Evolutionary conservation across 345 rosid species (phyloP).

Genomic region (Noccaea caerulescens): DNA sequence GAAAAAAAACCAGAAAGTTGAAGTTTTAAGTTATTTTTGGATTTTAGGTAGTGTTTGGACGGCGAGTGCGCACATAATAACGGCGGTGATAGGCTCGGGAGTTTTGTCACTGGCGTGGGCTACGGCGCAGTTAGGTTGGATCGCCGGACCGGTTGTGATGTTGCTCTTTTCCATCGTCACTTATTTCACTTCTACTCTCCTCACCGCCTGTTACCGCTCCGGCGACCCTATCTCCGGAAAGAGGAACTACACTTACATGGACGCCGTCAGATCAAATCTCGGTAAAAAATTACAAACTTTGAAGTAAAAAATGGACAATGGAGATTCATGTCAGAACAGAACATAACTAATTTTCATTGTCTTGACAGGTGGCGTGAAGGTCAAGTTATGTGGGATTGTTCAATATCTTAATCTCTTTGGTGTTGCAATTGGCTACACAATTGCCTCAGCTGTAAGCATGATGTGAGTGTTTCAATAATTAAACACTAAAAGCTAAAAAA

Average conservation of each 20-base stretch:
- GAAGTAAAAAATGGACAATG: neutral
- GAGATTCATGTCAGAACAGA: neutral
- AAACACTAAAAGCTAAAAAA: conserved; percentile 10
- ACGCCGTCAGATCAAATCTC: conserved; percentile 50
- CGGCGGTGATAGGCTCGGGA: conserved; percentile 69
- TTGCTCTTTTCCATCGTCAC: conserved; percentile 52
- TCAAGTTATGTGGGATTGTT: conserved; percentile 47
- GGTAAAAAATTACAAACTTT: conserved; percentile 29
- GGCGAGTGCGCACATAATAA: conserved; percentile 62
- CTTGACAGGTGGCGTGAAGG: conserved; percentile 41
- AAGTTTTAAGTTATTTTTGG: neutral
- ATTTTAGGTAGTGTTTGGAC: conserved; percentile 46
- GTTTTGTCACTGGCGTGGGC: conserved; percentile 68
- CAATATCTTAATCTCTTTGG: conserved; percentile 52
- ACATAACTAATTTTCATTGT: conserved; percentile 8
- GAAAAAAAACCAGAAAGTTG: neutral
- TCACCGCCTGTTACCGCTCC: conserved; percentile 50
- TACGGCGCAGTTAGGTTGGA: conserved; percentile 63
- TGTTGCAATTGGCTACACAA: conserved; percentile 57
- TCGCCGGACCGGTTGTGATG: conserved; percentile 55
- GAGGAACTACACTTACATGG: conserved; percentile 53
- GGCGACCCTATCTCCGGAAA: conserved; percentile 51
- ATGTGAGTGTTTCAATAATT: conserved; percentile 44
- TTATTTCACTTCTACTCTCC: conserved; percentile 50
- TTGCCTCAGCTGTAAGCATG: conserved; percentile 54